Base-by-base conservation (phyloP, 2,329 filamentous ascomycete genomes). In the Endocalyx cinctus region DNA sequence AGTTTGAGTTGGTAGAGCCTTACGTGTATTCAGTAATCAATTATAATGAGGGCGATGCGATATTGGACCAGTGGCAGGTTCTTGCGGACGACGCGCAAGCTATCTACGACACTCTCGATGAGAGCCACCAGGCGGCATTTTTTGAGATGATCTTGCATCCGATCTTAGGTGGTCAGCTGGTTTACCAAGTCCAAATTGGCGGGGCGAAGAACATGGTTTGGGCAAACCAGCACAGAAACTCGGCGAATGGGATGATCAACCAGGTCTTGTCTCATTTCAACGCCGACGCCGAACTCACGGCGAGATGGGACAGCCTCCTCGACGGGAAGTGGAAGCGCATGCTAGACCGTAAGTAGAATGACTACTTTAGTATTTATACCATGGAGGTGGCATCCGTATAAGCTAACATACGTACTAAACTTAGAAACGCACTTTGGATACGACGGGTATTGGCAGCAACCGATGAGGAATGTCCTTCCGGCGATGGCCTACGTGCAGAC, bases 401-500 rank as follows among this genome's bases (percentile, higher is more conserved):
- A n/a, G n/a, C n/a, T n/a, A n/a, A n/a, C n/a, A n/a, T n/a, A n/a
- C n/a, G n/a, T n/a, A n/a, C n/a, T n/a, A n/a, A 29, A 10, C 23
- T 11, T 37, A 62, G 60, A 74, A 61, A 73, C 70, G 0, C 73
- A 76, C 44, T 55, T 76, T 7, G 70, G 71, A 14, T 76, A 71
- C 29, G 62, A 72, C 33, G 66, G 63, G 29, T 68, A 69, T 54
- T 75, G 80, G 80, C 82, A 86, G 57, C 81, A 85, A 52, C 79
- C 82, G 1, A 84, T 84, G 81, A 67, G 79, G 20, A 82, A 86
- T 50, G 71, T 72, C 0, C 68, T 82, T 2, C 79, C 81, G 0
- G 69, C 74, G 6, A 65, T 84, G 42, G 60, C 69, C 5, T 80
- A 74, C 43, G 74, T 81, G 2, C 75, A 81, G 51, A 66, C 65